These are phyloP conservation scores for Ophiostoma sp. DNA, from an alignment of 2,329 filamentous ascomycete genomes.

Conservation along the genomic window DNA sequence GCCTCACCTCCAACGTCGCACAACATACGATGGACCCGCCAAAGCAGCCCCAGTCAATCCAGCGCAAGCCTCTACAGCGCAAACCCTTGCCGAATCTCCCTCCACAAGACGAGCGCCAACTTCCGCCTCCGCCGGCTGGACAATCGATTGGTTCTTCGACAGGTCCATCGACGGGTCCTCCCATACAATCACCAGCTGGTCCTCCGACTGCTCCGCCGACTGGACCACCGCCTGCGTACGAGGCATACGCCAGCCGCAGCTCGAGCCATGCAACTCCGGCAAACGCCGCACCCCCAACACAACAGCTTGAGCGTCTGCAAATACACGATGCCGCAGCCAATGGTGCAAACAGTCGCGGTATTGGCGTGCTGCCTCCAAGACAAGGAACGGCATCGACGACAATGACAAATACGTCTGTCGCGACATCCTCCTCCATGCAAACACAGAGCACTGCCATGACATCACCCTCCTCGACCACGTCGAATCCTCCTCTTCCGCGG, in stretches of 20 bases:
- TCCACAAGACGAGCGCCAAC: not conserved
- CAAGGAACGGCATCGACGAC: not conserved
- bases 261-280: not conserved
- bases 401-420: not conserved
- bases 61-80: conserved; percentile 18
- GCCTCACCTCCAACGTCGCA: not conserved
- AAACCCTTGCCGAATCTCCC: conserved; percentile 2
- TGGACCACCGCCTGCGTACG: not conserved
- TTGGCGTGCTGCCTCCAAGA: not conserved
- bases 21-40: not conserved
- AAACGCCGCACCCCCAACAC: not conserved
- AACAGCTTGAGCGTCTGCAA: not conserved
- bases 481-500: not conserved
- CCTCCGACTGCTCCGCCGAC: not conserved
- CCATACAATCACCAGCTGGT: not conserved
- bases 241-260: not conserved
- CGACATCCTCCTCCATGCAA: not conserved
- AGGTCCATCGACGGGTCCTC: not conserved
- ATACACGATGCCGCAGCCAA: not conserved
- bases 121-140: not conserved
- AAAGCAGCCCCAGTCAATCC: conserved; percentile 1
- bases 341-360: not conserved
- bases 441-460: not conserved
- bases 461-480: not conserved
- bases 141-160: not conserved